phyloP scores from a whole-genome alignment of 129 eudicot genomes.

The Rutidosis leptorrhynchoides region DNA sequence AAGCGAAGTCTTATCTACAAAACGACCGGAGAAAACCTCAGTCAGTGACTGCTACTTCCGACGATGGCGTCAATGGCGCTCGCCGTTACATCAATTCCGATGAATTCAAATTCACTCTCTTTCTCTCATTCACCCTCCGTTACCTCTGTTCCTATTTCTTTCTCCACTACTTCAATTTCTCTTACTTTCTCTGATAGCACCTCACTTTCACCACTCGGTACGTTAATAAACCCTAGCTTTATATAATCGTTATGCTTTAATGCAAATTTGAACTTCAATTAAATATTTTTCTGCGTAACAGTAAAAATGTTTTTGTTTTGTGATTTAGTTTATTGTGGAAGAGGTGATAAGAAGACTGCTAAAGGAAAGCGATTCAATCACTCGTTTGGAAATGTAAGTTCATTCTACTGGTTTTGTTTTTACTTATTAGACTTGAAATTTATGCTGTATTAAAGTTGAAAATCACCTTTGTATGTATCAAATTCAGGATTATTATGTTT shows the following conservation, averaged over 20 bases:
- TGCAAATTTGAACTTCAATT: not conserved
- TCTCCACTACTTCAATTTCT: conserved; percentile 28
- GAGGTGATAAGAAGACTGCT: conserved; percentile 94
- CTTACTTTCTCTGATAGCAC: conserved; percentile 20
- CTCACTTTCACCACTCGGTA: conserved; percentile 37
- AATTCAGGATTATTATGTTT: not conserved
- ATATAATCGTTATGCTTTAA: not conserved
- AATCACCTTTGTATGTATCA: too few species aligned
- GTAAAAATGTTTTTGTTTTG: conserved; percentile 12
- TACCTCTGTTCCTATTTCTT: conserved; percentile 36
- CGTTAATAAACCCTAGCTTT: conserved; percentile 21
- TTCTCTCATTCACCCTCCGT: conserved; percentile 33
- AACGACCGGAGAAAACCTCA: not conserved
- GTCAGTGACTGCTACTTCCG: conserved; percentile 1
- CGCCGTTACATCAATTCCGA: conserved; percentile 29
- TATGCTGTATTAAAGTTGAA: too few species aligned
- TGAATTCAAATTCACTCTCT: conserved; percentile 30
- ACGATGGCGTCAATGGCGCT: conserved; percentile 38
- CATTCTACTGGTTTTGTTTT: not conserved
- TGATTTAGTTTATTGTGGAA: conserved; percentile 65
- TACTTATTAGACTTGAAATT: too few species aligned
- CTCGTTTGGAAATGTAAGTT: conserved; percentile 85
- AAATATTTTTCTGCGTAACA: not conserved
- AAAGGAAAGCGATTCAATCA: conserved; percentile 87
- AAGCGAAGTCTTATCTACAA: not conserved